Evolutionary conservation across 192 early-diverging fungal species (phyloP), one percentile per base, ranked within the genome.

Genomic region (Podila clonocystis): DNA sequence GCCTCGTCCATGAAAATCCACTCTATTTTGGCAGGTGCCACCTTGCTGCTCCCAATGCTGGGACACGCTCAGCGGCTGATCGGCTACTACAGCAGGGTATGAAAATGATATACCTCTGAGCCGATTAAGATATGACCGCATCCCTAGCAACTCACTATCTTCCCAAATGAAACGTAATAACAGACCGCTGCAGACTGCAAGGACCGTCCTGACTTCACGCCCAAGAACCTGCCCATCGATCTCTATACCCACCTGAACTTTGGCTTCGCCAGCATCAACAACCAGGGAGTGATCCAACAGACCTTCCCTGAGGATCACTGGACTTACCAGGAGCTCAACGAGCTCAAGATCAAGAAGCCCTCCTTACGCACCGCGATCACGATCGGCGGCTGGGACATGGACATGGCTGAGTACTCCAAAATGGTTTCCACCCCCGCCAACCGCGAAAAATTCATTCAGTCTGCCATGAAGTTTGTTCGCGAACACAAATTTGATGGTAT

Each of bases 361-460:
- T 24, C 17, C 26, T 70, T 80, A 6, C 15, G 36, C 20, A 80
- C 77, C 12, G 58, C 64, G 0, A 9, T 80, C 4, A 80, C 77
- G 29, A 62, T 80, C 13, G 76, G 77, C 55, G 77, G 77, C 61
- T 80, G 77, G 77, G 67, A 80, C 4, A 80, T 80, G 77, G 77
- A 73, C 57, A 80, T 80, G 77, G 77, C 77, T 6, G 57, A 73
- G 22, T 80, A 73, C 60, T 80, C 77, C 17, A 80, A 68, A 20
- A 80, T 80, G 77, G 77, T 80, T n/a, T 68, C 77, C 33, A 73
- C 77, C 9, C 52, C 34, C 15, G 70, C 70, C 19, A 73, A 68
- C 28, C 77, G 77, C 52, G 57, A 73, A 65, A 80, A 80, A 57
- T 80, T 80, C 48, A 73, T 80, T 34, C 58, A 60, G 63, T 80